These are phyloP conservation scores for Penicillium parvum DNA, from an alignment of 495 filamentous ascomycete genomes.

Conservation along the genomic window DNA sequence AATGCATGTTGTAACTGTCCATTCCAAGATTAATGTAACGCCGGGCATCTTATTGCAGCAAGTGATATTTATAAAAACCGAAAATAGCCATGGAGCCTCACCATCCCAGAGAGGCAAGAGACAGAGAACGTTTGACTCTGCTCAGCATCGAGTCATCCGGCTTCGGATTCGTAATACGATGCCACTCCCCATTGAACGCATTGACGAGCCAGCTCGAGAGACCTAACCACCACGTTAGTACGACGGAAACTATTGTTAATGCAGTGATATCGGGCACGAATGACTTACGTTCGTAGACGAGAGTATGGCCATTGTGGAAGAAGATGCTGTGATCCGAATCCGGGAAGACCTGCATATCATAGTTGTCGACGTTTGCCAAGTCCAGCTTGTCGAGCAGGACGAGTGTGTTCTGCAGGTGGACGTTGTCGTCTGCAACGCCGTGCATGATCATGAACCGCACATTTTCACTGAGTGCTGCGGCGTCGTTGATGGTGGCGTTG, in stretches of 20 bases:
- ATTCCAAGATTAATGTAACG: no score
- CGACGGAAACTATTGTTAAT: conserved; percentile 1
- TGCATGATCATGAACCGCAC: conserved; percentile 93
- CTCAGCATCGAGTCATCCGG: conserved; percentile 44
- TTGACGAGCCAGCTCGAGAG: conserved; percentile 91
- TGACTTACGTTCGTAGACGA: conserved; percentile 93
- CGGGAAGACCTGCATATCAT: conserved; percentile 93
- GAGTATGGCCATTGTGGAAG: conserved; percentile 87
- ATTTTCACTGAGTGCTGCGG: conserved; percentile 61
- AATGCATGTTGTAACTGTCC: no score
- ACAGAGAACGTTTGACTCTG: conserved; percentile 19
- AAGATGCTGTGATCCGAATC: conserved; percentile 94
- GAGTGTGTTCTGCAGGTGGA: conserved; percentile 90
- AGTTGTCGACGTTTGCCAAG: conserved; percentile 80
- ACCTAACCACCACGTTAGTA: conserved; percentile 45
- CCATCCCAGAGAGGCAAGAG: conserved; percentile 6
- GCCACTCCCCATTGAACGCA: conserved; percentile 96
- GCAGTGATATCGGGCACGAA: conserved; percentile 5
- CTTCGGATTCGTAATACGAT: conserved; percentile 64
- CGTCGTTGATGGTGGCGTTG: conserved; percentile 67
- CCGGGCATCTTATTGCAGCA: neutral
- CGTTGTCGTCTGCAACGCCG: conserved; percentile 91
- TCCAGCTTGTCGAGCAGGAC: conserved; percentile 84
- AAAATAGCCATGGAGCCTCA: neutral
- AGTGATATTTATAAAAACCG: conserved; percentile 2